These are phyloP conservation scores for Cymbopogon citratus DNA, from an alignment of 176 grass and related monocot genomes.

Conservation along the genomic window DNA sequence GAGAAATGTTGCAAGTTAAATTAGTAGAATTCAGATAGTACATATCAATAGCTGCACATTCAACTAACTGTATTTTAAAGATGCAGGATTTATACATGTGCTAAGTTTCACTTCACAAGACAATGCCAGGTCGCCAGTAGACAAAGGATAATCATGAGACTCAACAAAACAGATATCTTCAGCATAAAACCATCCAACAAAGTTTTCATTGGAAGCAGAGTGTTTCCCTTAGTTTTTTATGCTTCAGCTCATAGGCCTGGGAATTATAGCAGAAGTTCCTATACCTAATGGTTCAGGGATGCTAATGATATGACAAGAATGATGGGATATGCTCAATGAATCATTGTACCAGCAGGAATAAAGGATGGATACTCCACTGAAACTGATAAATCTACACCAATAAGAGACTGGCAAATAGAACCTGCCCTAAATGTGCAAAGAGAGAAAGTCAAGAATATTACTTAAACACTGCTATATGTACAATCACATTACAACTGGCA, in stretches of 20 bases:
- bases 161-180: neutral
- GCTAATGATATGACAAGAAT: neutral
- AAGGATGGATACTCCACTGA: neutral
- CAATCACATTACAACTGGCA: neutral
- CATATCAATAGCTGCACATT: neutral
- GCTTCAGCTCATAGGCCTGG: neutral
- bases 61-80: neutral
- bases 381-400: neutral
- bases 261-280: neutral
- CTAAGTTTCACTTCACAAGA: neutral
- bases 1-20: constrained; percentile 7
- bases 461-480: neutral
- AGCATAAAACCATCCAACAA: neutral
- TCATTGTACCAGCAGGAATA: neutral
- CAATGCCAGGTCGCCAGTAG: too few species aligned
- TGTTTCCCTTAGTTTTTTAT: neutral
- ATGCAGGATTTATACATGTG: neutral
- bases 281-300: neutral
- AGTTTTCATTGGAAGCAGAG: constrained; percentile 19
- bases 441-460: neutral
- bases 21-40: neutral
- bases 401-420: neutral
- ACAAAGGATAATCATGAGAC: neutral
- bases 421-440: neutral
- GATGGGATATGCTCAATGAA: neutral